phyloP scores from a whole-genome alignment of 768 basidiomycete species.

The Amanita pallidorosea region DNA sequence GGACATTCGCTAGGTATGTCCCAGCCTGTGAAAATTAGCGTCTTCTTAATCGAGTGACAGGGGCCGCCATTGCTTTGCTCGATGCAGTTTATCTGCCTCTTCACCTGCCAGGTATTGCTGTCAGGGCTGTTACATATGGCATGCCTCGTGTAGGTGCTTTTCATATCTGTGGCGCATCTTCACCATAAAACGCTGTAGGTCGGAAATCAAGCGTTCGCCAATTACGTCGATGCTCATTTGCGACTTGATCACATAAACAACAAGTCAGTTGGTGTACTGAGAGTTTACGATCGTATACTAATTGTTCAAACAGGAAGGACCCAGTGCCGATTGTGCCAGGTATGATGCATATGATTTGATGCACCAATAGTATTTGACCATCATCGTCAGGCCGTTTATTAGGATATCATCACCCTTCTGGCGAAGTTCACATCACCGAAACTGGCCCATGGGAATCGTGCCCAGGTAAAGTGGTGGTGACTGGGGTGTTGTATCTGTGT shows the following conservation, averaged over 20 bases:
- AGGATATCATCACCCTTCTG: slow-evolving; percentile 35
- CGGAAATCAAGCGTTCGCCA: slow-evolving; percentile 22
- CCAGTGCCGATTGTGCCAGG: slow-evolving; percentile 29
- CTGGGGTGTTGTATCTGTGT: neutral
- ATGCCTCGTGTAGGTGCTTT: slow-evolving; percentile 26
- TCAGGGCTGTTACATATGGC: slow-evolving; percentile 29
- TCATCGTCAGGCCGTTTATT: slow-evolving; percentile 20
- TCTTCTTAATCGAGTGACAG: slow-evolving; percentile 10
- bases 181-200: slow-evolving; percentile 10
- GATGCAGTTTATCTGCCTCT: slow-evolving; percentile 44
- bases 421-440: slow-evolving; percentile 27
- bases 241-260: slow-evolving; percentile 13
- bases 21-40: slow-evolving; percentile 4
- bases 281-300: neutral
- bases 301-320: slow-evolving; percentile 19
- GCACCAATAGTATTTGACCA: slow-evolving; percentile 10
- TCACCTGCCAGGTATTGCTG: slow-evolving; percentile 26
- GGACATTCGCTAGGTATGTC: slow-evolving; percentile 32
- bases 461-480: slow-evolving; percentile 25
- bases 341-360: slow-evolving; percentile 9
- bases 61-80: slow-evolving; percentile 30
- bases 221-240: slow-evolving; percentile 14
- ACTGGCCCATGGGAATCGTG: slow-evolving; percentile 40
- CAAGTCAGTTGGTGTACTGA: slow-evolving; percentile 4
- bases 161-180: neutral